Percentiles rank a stretch among this genome's conserved stretches.
Evolutionary conservation across 2,329 filamentous ascomycete genomes (phyloP).

Genomic region (Exophiala sideris): DNA sequence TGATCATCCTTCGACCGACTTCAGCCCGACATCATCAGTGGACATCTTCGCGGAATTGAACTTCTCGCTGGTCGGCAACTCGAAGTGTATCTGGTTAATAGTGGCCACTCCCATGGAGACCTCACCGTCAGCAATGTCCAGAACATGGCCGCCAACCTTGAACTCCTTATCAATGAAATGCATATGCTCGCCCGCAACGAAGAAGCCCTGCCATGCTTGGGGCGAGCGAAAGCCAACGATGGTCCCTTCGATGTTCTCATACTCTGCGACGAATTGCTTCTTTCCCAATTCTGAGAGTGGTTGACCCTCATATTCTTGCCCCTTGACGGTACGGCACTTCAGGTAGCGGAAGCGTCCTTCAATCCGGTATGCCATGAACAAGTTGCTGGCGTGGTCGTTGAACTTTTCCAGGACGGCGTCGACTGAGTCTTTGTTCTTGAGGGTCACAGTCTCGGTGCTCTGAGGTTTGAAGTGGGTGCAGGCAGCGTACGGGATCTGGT

Average conservation of each 20-base stretch:
- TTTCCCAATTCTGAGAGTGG: conserved; percentile 36
- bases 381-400: conserved; percentile 27
- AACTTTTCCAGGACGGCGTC: conserved; percentile 25
- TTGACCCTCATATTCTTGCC: conserved; percentile 33
- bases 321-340: conserved; percentile 32
- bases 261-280: conserved; percentile 40
- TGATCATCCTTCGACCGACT: conserved; percentile 19
- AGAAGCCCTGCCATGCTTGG: conserved; percentile 39
- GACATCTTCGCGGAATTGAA: conserved; percentile 35
- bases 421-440: conserved; percentile 27
- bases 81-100: conserved; percentile 38
- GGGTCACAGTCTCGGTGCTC: conserved; percentile 19
- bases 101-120: conserved; percentile 38
- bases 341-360: conserved; percentile 28
- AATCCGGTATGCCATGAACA: conserved; percentile 32
- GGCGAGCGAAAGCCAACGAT: conserved; percentile 45
- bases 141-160: conserved; percentile 40
- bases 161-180: conserved; percentile 40
- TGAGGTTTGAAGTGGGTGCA: conserved; percentile 33
- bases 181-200: conserved; percentile 42
- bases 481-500: conserved; percentile 41
- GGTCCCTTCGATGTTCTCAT: conserved; percentile 37
- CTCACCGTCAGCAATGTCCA: conserved; percentile 35
- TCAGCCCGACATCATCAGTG: conserved; percentile 18
- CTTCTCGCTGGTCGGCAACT: conserved; percentile 38